Base-by-base conservation (phyloP, 2,329 filamentous ascomycete species). In the Knufia petricola region DNA sequence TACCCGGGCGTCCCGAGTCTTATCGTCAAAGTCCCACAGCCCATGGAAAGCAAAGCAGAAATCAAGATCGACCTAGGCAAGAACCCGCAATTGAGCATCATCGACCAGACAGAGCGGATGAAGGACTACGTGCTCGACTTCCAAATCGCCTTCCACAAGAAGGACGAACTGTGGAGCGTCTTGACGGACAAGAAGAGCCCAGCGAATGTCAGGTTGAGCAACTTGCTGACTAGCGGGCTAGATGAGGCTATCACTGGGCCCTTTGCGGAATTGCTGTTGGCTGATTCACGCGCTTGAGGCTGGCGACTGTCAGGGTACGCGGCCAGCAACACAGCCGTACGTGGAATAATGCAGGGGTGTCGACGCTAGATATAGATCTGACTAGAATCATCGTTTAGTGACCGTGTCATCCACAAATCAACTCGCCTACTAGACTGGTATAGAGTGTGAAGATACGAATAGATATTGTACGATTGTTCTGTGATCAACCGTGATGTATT, bases 1-100 rank as follows among this genome's bases (percentile, higher is more conserved):
- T 60, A 53, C 42, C 56, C 58, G 0, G 15, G 51, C 2, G 32
- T 49, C 3, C 55, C 59, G 2, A 56, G 54, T 19, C 28, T 60
- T 37, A 21, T 57, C 1, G 53, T 60, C n/a, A 38, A 53, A 20
- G 48, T 52, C 20, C 55, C 55, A 1, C 38, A 43, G 12, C 15
- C 21, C 3, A 38, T 44, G 23, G 61, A 24, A 30, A 37, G 42
- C 17, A 61, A 64, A 49, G 61, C 64, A 43, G 61, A 62, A 50
- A 66, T 69, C 59, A 63, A 59, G 10, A 61, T 69, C 51, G 60
- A 59, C 6, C 54, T 70, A n/a, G 67, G 64, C 1, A 24, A 32
- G 13, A 61, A 65, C 38, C 60, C 60, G 13, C 58, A 62, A 17
- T 38, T 62, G n/a, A 52, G 49, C 15, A 52, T 60, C 6, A 21